These are phyloP conservation scores for Podospora anserina DNA, from an alignment of 495 filamentous ascomycete species.

Conservation along the genomic window DNA sequence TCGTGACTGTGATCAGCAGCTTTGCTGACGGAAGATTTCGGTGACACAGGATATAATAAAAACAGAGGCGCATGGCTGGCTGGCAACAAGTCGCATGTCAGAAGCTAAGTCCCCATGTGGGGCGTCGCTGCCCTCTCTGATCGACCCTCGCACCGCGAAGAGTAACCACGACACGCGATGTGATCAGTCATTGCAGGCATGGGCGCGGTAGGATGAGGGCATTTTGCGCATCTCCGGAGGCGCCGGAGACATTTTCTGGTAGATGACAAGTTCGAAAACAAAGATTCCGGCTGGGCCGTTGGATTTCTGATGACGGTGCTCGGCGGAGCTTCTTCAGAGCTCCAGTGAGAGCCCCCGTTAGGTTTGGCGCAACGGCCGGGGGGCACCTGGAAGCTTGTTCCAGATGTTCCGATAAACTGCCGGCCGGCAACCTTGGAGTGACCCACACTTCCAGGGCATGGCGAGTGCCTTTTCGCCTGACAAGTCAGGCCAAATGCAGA, in stretches of 20 bases:
- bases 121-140: background rate
- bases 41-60: slow-evolving; percentile 10
- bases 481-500: background rate
- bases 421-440: background rate
- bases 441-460: slow-evolving; percentile 2
- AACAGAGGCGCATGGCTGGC: slow-evolving; percentile 8
- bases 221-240: background rate
- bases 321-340: background rate
- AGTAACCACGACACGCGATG: background rate
- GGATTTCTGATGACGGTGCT: background rate
- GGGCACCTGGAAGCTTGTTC: background rate
- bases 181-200: slow-evolving; percentile 5
- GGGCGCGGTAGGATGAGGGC: background rate
- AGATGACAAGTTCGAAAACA: background rate
- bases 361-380: background rate
- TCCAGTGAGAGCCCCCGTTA: background rate
- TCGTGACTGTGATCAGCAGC: background rate
- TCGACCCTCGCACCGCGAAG: background rate
- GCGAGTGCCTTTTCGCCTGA: slow-evolving; percentile 2
- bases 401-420: background rate
- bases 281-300: background rate
- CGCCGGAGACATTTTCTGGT: background rate
- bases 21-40: background rate
- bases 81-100: background rate
- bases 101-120: slow-evolving; percentile 16